These are phyloP conservation scores for Aspergillus terreus DNA, from an alignment of 2,329 filamentous ascomycete genomes.

Conservation along the genomic window DNA sequence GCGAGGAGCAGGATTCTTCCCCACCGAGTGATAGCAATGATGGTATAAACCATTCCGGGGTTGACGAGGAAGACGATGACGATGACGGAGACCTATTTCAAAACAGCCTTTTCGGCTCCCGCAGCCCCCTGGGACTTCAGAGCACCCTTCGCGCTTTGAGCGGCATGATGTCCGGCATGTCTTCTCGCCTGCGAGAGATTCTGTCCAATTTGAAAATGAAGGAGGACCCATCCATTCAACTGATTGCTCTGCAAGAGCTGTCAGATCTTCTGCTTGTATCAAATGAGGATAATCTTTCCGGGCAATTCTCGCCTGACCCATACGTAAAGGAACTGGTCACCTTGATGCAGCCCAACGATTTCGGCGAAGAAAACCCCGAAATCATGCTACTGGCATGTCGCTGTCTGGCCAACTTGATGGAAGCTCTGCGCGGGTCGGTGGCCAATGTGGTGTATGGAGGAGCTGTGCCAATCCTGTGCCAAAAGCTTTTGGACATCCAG, in stretches of 20 bases:
- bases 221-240: slow-evolving; percentile 79
- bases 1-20: slow-evolving; percentile 55
- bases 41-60: slow-evolving; percentile 49
- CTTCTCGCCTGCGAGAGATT: slow-evolving; percentile 73
- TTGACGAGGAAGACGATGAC: slow-evolving; percentile 57
- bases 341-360: slow-evolving; percentile 87
- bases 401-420: slow-evolving; percentile 95
- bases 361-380: slow-evolving; percentile 86
- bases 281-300: slow-evolving; percentile 92
- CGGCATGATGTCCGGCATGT: slow-evolving; percentile 86
- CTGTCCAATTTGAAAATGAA: slow-evolving; percentile 73
- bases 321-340: slow-evolving; percentile 92
- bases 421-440: slow-evolving; percentile 86
- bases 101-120: slow-evolving; percentile 60
- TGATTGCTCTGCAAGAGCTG: slow-evolving; percentile 88
- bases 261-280: slow-evolving; percentile 91
- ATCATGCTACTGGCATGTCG: slow-evolving; percentile 96
- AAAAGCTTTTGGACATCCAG: slow-evolving; percentile 91
- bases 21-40: slow-evolving; percentile 63
- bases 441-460: slow-evolving; percentile 97
- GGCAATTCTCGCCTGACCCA: slow-evolving; percentile 88
- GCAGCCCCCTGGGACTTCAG: slow-evolving; percentile 65
- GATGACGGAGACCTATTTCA: slow-evolving; percentile 61
- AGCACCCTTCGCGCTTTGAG: slow-evolving; percentile 81
- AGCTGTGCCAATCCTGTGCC: slow-evolving; percentile 88